Conservation (phyloP, 1,284 basidiomycete species). For the Sanghuangporus sanghuang region DNA sequence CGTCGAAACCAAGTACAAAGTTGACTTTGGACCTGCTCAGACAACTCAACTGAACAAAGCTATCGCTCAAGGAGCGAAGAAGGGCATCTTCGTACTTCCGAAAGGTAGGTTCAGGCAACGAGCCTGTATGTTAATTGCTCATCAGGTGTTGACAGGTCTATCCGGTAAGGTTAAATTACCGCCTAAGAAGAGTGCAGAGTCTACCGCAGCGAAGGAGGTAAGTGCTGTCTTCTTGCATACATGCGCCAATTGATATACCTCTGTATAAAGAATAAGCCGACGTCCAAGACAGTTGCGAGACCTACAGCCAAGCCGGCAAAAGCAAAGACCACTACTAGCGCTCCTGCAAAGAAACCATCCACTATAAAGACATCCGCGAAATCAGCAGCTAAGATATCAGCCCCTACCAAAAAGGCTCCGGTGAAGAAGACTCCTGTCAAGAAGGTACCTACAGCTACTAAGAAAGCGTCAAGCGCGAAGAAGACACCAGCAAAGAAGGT, state of each 20-base stretch:
- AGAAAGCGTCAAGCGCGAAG: slow-evolving; percentile 23
- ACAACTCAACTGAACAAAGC: slow-evolving; percentile 66
- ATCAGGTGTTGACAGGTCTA: slow-evolving; percentile 21
- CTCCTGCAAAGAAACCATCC: slow-evolving; percentile 15
- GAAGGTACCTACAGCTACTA: slow-evolving; percentile 23
- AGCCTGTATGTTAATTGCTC: background rate
- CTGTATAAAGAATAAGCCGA: slow-evolving; percentile 12
- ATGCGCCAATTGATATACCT: background rate
- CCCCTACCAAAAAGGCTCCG: slow-evolving; percentile 29
- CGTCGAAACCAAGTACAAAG: slow-evolving; percentile 58
- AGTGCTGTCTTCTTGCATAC: slow-evolving; percentile 2
- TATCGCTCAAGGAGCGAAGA: slow-evolving; percentile 63
- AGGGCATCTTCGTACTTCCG: slow-evolving; percentile 60
- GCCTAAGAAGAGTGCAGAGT: slow-evolving; percentile 38
- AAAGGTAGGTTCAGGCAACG: slow-evolving; percentile 42
- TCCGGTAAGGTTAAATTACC: slow-evolving; percentile 47
- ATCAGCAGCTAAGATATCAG: slow-evolving; percentile 16
- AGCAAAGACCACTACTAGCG: slow-evolving; percentile 28
- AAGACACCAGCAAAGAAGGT: slow-evolving; percentile 35
- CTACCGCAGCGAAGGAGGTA: slow-evolving; percentile 32
- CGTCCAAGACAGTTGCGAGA: slow-evolving; percentile 23
- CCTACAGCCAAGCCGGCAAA: slow-evolving; percentile 18
- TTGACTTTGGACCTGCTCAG: slow-evolving; percentile 55
- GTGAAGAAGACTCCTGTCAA: slow-evolving; percentile 30
- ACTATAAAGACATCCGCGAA: slow-evolving; percentile 19